Conservation (phyloP, 75 land plant species). For the Chamaecyparis obtusa region DNA sequence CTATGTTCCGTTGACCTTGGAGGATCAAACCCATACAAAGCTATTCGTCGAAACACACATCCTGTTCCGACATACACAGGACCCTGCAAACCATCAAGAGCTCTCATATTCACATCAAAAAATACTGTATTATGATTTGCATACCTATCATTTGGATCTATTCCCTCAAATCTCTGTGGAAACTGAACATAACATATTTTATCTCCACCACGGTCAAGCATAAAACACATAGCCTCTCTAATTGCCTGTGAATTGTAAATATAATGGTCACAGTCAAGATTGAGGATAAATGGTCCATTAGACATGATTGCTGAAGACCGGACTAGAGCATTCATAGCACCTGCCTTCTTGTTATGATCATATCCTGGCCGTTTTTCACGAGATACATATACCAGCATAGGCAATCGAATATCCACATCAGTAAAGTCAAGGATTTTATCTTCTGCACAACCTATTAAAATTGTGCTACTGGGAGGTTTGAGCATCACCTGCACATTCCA, state of each 20-base stretch:
- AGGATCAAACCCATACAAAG: slow-evolving; percentile 86
- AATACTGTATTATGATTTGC: slow-evolving; percentile 88
- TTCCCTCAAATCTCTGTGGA: slow-evolving; percentile 89
- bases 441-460: slow-evolving; percentile 41
- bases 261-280: slow-evolving; percentile 81
- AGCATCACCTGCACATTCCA: slow-evolving; percentile 72
- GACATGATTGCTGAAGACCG: slow-evolving; percentile 85
- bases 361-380: slow-evolving; percentile 86
- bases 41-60: slow-evolving; percentile 76
- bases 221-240: slow-evolving; percentile 73
- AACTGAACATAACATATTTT: slow-evolving; percentile 80
- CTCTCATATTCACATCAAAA: slow-evolving; percentile 87
- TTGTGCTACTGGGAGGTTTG: slow-evolving; percentile 63
- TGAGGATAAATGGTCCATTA: slow-evolving; percentile 87
- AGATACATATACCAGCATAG: slow-evolving; percentile 72
- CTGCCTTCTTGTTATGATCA: slow-evolving; percentile 90
- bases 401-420: slow-evolving; percentile 67
- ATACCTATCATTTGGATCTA: slow-evolving; percentile 87
- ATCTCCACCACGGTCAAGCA: slow-evolving; percentile 89
- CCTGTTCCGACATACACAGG: slow-evolving; percentile 93
- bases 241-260: slow-evolving; percentile 73
- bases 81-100: slow-evolving; percentile 85
- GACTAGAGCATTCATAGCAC: slow-evolving; percentile 82
- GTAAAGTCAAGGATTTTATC: slow-evolving; percentile 41
- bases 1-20: slow-evolving; percentile 40